Evolutionary conservation across 2,329 filamentous ascomycete species (phyloP).

Genomic region (Tricladium varicosporioides): DNA sequence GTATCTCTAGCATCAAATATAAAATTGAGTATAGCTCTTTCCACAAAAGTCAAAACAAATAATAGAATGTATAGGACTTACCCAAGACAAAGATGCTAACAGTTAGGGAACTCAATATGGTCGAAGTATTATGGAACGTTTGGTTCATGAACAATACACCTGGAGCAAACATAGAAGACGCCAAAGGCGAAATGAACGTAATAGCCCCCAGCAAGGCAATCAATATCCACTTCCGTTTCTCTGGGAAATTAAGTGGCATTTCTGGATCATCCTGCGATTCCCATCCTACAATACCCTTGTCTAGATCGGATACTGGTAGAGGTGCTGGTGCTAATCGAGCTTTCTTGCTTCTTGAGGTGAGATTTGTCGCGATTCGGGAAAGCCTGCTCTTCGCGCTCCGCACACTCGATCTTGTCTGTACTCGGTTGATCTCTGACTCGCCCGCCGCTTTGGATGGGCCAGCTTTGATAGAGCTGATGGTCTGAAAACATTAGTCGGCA

Average conservation of each 20-base stretch:
- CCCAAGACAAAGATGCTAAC: constrained; percentile 54
- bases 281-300: constrained; percentile 57
- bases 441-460: constrained; percentile 14
- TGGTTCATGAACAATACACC: constrained; percentile 33
- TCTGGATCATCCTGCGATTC: constrained; percentile 55
- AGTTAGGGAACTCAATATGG: constrained; percentile 22
- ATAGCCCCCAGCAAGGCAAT: constrained; percentile 34
- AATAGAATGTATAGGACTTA: no score
- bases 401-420: constrained; percentile 16
- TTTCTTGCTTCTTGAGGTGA: constrained; percentile 26
- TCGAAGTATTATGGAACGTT: constrained; percentile 25
- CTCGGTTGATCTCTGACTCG: constrained; percentile 14
- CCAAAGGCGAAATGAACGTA: constrained; percentile 33
- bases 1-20: no score
- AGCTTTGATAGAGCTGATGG: constrained; percentile 21
- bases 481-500: constrained; percentile 11
- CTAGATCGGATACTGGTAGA: constrained; percentile 49
- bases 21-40: no score
- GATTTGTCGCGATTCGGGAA: constrained; percentile 25
- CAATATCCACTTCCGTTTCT: constrained; percentile 31
- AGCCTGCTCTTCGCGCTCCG: constrained; percentile 23
- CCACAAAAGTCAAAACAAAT: no score
- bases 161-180: constrained; percentile 46
- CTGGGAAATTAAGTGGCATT: constrained; percentile 54
- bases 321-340: constrained; percentile 18